Base-by-base conservation (phyloP, 2,329 filamentous ascomycete genomes). In the Colletotrichum gloeosporioides region DNA sequence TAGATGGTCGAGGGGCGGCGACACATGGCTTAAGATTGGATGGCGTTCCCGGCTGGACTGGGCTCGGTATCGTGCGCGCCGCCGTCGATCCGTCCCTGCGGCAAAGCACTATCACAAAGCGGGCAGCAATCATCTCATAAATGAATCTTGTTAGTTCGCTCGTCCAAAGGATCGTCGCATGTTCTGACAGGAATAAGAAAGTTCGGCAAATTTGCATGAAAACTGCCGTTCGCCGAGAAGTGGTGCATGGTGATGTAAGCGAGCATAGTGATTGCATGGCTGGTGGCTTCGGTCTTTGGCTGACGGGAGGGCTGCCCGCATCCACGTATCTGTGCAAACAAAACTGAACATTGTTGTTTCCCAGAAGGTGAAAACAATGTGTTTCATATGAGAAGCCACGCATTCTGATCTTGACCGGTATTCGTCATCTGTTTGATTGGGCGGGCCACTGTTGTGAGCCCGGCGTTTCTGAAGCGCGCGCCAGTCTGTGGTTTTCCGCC, bases 401-500 rank as follows among this genome's bases (percentile, higher is more conserved):
- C 6, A 22, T 36, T 32, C 49, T 22, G 16, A 15, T 31, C 16
- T 27, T 25, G 65, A 9, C 64, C 68, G 53, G 59, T 36, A 64
- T 65, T 69, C 29, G 59, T 53, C 59, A 25, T 53, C 63, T 69
- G 70, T 73, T 34, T 49, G 18, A 65, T 59, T 73, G 64, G 15
- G 59, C 55, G 64, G 73, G 59, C 27, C 64, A 32, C 57, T 25
- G 18, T 39, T 29, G 36, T 27, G 13, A 25, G 31, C 69, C 55
- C 53, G 36, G 73, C 63, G 63, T 73, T 76, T 73, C 61, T 62
- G 73, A 76, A 68, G 69, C 73, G 73, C 73, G 63, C 73, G 73
- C 64, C 70, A 76, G 63, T 63, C 22, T 36, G 68, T 39, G 49
- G 29, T 66, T 63, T 64, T 36, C 57, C 39, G 73, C 25, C 27